Conservation (phyloP, 1,139 yeast genomes). For the Scheffersomyces quercinus region DNA sequence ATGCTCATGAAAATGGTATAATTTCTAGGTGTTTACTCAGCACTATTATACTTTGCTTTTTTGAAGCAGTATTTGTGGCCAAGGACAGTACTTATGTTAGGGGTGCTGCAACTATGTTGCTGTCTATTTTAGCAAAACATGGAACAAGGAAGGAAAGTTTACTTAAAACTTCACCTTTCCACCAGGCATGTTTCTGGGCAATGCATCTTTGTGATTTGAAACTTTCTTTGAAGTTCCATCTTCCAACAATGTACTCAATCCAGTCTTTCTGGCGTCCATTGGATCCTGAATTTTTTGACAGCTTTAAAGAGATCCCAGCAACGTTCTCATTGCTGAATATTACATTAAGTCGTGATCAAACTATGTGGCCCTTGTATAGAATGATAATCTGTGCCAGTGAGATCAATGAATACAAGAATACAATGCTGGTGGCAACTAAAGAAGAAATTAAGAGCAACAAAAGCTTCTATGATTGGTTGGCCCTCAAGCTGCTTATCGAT, state of each 20-base stretch:
- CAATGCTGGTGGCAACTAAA: constrained; percentile 26
- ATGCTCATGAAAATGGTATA: constrained; percentile 26
- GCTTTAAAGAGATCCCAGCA: not conserved
- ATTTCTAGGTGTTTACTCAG: constrained; percentile 38
- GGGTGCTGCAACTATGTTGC: constrained; percentile 35
- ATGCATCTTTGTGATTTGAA: constrained; percentile 37
- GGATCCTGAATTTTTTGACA: constrained; percentile 31
- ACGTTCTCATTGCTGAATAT: too few relatives aligned
- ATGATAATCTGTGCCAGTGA: constrained; percentile 29
- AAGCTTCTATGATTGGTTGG: constrained; percentile 29
- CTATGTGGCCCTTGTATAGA: constrained; percentile 41
- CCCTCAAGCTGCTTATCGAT: constrained; percentile 24
- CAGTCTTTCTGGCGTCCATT: constrained; percentile 32
- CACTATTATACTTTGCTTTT: constrained; percentile 38
- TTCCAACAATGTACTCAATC: constrained; percentile 33
- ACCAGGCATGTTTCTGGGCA: constrained; percentile 39
- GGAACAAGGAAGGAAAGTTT: constrained; percentile 16
- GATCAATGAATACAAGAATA: constrained; percentile 31
- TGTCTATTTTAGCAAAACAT: constrained; percentile 26
- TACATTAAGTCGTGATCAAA: constrained; percentile 4
- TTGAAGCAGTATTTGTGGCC: constrained; percentile 40
- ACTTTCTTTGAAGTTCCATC: constrained; percentile 31
- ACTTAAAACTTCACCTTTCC: constrained; percentile 30
- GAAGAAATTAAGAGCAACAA: constrained; percentile 23
- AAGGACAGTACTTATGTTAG: constrained; percentile 37